phyloP scores from a whole-genome alignment of 129 eudicot species.

The Artemisia argyi region DNA sequence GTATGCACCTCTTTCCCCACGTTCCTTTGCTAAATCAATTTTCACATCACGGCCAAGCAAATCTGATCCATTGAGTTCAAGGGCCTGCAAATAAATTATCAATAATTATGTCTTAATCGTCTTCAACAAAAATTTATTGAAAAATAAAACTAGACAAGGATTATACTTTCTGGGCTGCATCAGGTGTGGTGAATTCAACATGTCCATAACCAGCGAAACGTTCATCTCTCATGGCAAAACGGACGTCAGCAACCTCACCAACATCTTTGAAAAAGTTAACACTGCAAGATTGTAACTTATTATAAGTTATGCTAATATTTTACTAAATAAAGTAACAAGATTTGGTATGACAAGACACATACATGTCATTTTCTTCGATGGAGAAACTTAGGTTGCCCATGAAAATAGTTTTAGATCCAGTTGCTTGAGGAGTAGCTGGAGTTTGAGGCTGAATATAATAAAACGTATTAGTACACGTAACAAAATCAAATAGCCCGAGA shows the following conservation, averaged over 20 bases:
- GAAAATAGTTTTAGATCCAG: constrained; percentile 77
- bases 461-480: background rate
- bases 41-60: constrained; percentile 54
- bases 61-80: constrained; percentile 45
- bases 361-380: constrained; percentile 63
- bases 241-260: constrained; percentile 72
- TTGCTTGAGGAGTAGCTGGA: constrained; percentile 60
- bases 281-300: constrained; percentile 32
- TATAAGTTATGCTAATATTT: background rate
- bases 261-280: constrained; percentile 62
- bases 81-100: constrained; percentile 44
- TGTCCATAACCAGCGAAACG: constrained; percentile 85
- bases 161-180: constrained; percentile 66
- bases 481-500: background rate
- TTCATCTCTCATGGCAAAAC: constrained; percentile 55
- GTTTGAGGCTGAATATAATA: constrained; percentile 58
- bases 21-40: constrained; percentile 65
- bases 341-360: constrained; percentile 20
- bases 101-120: background rate
- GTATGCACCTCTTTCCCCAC: constrained; percentile 64
- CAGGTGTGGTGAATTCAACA: constrained; percentile 78
- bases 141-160: background rate
- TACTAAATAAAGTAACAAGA: background rate
- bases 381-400: constrained; percentile 75
- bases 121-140: background rate